phyloP scores from a whole-genome alignment of 83 land plant genomes.

The Thuja plicata region DNA sequence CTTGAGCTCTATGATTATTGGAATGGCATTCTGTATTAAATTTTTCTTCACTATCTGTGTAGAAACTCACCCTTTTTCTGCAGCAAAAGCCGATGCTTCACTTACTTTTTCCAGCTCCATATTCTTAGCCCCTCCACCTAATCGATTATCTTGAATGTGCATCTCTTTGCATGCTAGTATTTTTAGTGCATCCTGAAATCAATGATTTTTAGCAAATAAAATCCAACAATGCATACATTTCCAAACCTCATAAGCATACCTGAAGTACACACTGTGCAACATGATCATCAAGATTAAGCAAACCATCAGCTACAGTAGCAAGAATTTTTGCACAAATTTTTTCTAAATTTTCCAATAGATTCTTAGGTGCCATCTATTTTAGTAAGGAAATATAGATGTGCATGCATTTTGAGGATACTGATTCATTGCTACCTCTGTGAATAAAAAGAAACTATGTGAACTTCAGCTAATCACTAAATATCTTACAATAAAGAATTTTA shows the following conservation, averaged over 20 bases:
- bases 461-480: not conserved
- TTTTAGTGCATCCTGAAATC: no score
- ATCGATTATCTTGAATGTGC: conserved; percentile 48
- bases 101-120: conserved; percentile 61
- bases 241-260: conserved; percentile 51
- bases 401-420: conserved; percentile 63
- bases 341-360: conserved; percentile 85
- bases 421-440: conserved; percentile 73
- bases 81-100: conserved; percentile 44
- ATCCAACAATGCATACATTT: not conserved
- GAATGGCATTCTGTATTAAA: conserved; percentile 86
- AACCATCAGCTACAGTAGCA: conserved; percentile 86
- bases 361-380: conserved; percentile 96
- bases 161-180: conserved; percentile 87
- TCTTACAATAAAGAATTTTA: not conserved
- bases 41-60: conserved; percentile 79
- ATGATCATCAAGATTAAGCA: conserved; percentile 63
- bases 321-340: conserved; percentile 95
- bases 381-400: conserved; percentile 75
- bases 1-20: conserved; percentile 93
- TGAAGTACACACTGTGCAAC: conserved; percentile 73
- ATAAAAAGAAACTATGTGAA: not conserved
- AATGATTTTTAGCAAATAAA: conserved; percentile 19
- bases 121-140: conserved; percentile 29
- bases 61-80: conserved; percentile 63